These are phyloP conservation scores for Fusarium austroafricanum DNA, from an alignment of 2,329 filamentous ascomycete genomes.

Conservation along the genomic window DNA sequence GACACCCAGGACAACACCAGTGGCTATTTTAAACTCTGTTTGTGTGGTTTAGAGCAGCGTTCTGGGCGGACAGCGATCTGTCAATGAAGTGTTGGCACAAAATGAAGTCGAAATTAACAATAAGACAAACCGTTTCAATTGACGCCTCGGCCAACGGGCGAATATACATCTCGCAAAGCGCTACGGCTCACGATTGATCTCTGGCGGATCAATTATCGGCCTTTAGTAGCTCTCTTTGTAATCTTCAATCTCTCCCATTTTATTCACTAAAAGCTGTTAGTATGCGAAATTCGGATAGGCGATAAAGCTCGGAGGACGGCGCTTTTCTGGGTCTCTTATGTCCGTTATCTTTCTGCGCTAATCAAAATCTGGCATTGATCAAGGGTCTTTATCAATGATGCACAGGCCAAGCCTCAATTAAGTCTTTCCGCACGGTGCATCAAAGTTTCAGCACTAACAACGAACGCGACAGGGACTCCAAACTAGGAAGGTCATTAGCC, in stretches of 20 bases:
- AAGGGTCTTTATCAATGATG: slow-evolving; percentile 17
- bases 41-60: neutral
- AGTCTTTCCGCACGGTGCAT: slow-evolving; percentile 19
- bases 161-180: neutral
- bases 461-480: slow-evolving; percentile 16
- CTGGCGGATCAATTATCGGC: slow-evolving; percentile 4
- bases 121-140: neutral
- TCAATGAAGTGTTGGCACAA: neutral
- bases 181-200: neutral
- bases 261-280: slow-evolving; percentile 48
- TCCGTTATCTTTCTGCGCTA: slow-evolving; percentile 22
- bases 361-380: slow-evolving; percentile 19
- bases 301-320: slow-evolving; percentile 15
- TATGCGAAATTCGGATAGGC: slow-evolving; percentile 37
- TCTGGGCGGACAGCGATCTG: neutral
- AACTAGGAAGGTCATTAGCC: slow-evolving; percentile 5
- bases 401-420: slow-evolving; percentile 17
- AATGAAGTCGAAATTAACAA: neutral
- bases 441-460: neutral
- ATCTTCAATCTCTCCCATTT: slow-evolving; percentile 12
- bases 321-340: slow-evolving; percentile 19
- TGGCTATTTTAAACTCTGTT: neutral
- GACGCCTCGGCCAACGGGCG: too few species aligned
- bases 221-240: neutral
- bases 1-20: neutral